Conservation (phyloP, 2,329 filamentous ascomycete species). For the Xylariales sp. region DNA sequence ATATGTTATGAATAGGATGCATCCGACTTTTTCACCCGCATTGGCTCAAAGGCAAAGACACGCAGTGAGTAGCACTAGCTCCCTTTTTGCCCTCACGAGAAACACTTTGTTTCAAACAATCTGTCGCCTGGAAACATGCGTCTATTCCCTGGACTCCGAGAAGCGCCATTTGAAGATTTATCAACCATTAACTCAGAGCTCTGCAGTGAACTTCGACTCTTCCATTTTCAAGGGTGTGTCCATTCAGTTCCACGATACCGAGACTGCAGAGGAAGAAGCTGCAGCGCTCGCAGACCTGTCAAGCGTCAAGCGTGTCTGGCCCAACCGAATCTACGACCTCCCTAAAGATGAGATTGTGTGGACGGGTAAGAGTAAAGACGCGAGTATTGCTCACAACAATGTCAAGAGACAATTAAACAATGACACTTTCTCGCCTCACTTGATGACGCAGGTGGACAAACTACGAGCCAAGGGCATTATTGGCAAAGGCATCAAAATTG, state of each 20-base stretch:
- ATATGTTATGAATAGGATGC: slow-evolving; percentile 51
- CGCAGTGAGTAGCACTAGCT: slow-evolving; percentile 48
- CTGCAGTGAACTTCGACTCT: slow-evolving; percentile 58
- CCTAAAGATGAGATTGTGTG: slow-evolving; percentile 58
- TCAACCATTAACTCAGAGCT: slow-evolving; percentile 12
- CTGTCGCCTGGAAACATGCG: not conserved
- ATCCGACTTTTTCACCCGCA: slow-evolving; percentile 53
- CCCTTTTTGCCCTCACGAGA: not conserved
- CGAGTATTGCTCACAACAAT: slow-evolving; percentile 42
- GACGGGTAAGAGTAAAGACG: slow-evolving; percentile 55
- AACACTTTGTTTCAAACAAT: not conserved
- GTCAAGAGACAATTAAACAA: slow-evolving; percentile 49
- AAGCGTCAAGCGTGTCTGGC: slow-evolving; percentile 62
- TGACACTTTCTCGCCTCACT: slow-evolving; percentile 61
- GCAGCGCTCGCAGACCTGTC: slow-evolving; percentile 56
- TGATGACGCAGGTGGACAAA: slow-evolving; percentile 68
- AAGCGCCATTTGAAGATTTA: not conserved
- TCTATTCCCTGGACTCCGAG: not conserved
- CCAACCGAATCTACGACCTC: slow-evolving; percentile 58
- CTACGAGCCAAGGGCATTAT: slow-evolving; percentile 60
- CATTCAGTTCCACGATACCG: slow-evolving; percentile 61
- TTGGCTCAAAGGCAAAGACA: slow-evolving; percentile 55
- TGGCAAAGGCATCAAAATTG: slow-evolving; percentile 65
- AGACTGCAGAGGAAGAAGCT: slow-evolving; percentile 58
- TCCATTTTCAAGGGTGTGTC: slow-evolving; percentile 66